Evolutionary conservation across 75 land plant genomes (phyloP), one percentile per base, ranked within the genome.

Genomic region (Chamaecyparis obtusa): DNA sequence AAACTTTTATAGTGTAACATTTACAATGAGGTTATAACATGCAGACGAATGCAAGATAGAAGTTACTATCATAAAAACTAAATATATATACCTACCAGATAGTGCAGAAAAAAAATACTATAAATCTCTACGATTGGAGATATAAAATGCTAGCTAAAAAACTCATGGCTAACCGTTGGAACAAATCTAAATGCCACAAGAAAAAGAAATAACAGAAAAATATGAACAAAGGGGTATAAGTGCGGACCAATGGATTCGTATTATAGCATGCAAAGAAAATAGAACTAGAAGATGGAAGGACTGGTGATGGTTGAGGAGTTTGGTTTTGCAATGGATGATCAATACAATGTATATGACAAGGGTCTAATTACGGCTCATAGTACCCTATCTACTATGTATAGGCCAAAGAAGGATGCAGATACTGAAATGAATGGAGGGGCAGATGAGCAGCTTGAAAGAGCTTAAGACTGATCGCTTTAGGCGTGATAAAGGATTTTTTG

Each of bases 261-360:
- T n/a, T n/a, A n/a, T n/a, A n/a, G n/a, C n/a, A n/a, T n/a, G n/a
- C n/a, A n/a, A n/a, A n/a, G n/a, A n/a, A n/a, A n/a, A n/a, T n/a
- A n/a, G n/a, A n/a, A n/a, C n/a, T n/a, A n/a, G n/a, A n/a, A n/a
- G n/a, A n/a, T n/a, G n/a, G n/a, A n/a, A n/a, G n/a, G n/a, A n/a
- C n/a, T n/a, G 86, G 99, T 98, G 51, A 98, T 96, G 99, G 97
- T n/a, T n/a, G n/a, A n/a, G n/a, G n/a, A 92, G 43, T 98, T 97
- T 36, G 99, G 99, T 0, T 98, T 96, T 92, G 98, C 90, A 6
- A 86, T 94, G 19, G 98, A 98, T 87, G 99, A 98, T 87, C 92
- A 92, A 80, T 98, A 98, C 88, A 96, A 94, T 87, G 84, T 96
- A 0, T 98, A 95, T 86, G 99, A 96, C 78, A 96, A 94, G 91